phyloP scores from a whole-genome alignment of 1,284 basidiomycete species.

The Jaminaea rosea region DNA sequence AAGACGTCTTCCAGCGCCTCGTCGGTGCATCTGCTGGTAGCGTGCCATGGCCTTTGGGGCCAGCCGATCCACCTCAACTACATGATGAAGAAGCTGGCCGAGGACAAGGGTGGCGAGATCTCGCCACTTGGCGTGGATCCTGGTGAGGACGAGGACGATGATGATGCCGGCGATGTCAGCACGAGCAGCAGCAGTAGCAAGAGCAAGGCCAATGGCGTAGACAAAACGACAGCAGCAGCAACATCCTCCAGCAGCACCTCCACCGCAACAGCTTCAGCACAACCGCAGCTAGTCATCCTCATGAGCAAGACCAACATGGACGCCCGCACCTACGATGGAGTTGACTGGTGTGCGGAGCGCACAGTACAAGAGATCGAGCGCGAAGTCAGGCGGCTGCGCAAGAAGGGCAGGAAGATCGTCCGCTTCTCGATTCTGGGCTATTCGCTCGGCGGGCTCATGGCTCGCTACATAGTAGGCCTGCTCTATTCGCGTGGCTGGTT shows the following conservation, averaged over 20 bases:
- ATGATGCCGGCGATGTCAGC: neutral
- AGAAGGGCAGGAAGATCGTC: slow-evolving; percentile 12
- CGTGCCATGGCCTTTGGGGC: slow-evolving; percentile 80
- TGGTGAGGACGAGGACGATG: slow-evolving; percentile 2
- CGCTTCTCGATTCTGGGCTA: slow-evolving; percentile 50
- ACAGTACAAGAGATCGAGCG: slow-evolving; percentile 57
- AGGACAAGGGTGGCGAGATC: slow-evolving; percentile 23
- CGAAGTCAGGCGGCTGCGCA: slow-evolving; percentile 13
- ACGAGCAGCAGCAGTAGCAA: neutral
- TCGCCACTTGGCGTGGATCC: slow-evolving; percentile 7
- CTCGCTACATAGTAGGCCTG: slow-evolving; percentile 67
- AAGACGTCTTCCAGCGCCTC: neutral
- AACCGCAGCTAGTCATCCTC: slow-evolving; percentile 51
- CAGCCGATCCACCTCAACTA: slow-evolving; percentile 56
- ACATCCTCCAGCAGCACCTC: neutral
- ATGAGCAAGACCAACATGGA: slow-evolving; percentile 55
- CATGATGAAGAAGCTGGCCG: slow-evolving; percentile 51
- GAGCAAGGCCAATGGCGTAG: slow-evolving; percentile 8
- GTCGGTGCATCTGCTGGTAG: slow-evolving; percentile 57
- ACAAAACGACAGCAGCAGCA: neutral
- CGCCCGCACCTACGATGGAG: slow-evolving; percentile 62
- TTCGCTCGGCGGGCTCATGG: slow-evolving; percentile 68
- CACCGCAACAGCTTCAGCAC: neutral
- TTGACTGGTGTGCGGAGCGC: slow-evolving; percentile 65
- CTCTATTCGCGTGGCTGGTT: slow-evolving; percentile 53